Conservation (phyloP, 2,329 filamentous ascomycete species). For the Fusarium oligoseptatum region DNA sequence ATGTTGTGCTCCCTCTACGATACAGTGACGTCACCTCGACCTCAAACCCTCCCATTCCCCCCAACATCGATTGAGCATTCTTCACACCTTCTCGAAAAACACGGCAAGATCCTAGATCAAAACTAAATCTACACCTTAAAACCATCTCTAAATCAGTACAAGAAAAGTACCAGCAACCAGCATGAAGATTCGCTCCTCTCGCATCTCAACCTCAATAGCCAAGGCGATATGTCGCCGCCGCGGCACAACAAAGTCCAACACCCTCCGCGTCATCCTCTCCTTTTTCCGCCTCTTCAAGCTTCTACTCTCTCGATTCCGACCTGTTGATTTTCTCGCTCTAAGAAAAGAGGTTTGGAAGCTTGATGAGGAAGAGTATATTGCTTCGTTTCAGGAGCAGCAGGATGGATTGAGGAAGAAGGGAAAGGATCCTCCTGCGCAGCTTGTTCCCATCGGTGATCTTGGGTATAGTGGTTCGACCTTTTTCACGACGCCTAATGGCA, state of each 20-base stretch:
- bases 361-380: slow-evolving; percentile 55
- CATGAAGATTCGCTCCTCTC: slow-evolving; percentile 52
- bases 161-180: not conserved
- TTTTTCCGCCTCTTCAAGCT: slow-evolving; percentile 54
- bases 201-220: slow-evolving; percentile 70
- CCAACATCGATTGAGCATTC: not conserved
- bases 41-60: not conserved
- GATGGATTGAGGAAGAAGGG: slow-evolving; percentile 42
- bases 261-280: slow-evolving; percentile 49
- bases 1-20: slow-evolving; percentile 4
- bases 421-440: slow-evolving; percentile 47
- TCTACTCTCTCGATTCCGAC: slow-evolving; percentile 46
- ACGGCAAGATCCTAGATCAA: not conserved
- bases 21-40: slow-evolving; percentile 34
- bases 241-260: slow-evolving; percentile 36
- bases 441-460: slow-evolving; percentile 74
- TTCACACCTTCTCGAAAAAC: slow-evolving; percentile 14
- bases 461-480: slow-evolving; percentile 84
- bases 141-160: not conserved
- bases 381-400: slow-evolving; percentile 51
- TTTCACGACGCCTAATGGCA: slow-evolving; percentile 75
- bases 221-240: slow-evolving; percentile 64
- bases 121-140: not conserved
- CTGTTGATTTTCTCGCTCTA: slow-evolving; percentile 47
- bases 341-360: slow-evolving; percentile 49